Evolutionary conservation across 1,139 yeast species (phyloP), one percentile per base, ranked within the genome.

Genomic region (Zygoascus sp.): DNA sequence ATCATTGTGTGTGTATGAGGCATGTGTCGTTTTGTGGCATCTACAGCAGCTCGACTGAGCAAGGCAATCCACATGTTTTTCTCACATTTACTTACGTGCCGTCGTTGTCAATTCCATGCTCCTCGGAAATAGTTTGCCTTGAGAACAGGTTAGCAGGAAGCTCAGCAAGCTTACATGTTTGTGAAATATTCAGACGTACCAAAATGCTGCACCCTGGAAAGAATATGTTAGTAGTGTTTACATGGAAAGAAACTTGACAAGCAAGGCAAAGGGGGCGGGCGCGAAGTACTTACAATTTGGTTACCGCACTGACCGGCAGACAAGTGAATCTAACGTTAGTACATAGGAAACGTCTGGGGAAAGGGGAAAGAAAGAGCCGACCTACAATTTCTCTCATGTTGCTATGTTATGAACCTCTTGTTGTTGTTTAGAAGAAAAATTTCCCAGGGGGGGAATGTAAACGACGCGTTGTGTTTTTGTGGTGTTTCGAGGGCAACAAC

Each of bases 291-390:
- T 75, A 80, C 90, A 62, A 92, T 89, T 75, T 92, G 98, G 81
- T 92, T 92, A 81, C 98, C 98, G 81, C 98, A 92, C 76, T 90
- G 97, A 71, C 97, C 97, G 50, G 97, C 84, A 54, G 97, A 90
- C 70, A 90, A 79, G 72, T 90, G 97, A 70, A 90, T 87, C 92
- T 83, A 46, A 17, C 20, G 10, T 32, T n/a, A 42, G 21, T 13
- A 22, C 7, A 25, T n/a, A 23, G 11, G 11, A 8, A 8, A 2
- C 15, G 11, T 6, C 42, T 32, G 30, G 2, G 3, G 8, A 32
- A 6, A 2, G n/a, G n/a, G n/a, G n/a, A 13, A 17, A 22, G 21
- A 9, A 15, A 25, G 17, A 2, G 8, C 15, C 19, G 20, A 52
- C 58, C 43, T 55, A 58, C 61, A 48, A 58, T 58, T 49, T 58